A percentile compares a stretch with the other conserved stretches of the same genome.
phyloP scores from a whole-genome alignment of 345 rosid genomes.

The Bruguiera sexangula region DNA sequence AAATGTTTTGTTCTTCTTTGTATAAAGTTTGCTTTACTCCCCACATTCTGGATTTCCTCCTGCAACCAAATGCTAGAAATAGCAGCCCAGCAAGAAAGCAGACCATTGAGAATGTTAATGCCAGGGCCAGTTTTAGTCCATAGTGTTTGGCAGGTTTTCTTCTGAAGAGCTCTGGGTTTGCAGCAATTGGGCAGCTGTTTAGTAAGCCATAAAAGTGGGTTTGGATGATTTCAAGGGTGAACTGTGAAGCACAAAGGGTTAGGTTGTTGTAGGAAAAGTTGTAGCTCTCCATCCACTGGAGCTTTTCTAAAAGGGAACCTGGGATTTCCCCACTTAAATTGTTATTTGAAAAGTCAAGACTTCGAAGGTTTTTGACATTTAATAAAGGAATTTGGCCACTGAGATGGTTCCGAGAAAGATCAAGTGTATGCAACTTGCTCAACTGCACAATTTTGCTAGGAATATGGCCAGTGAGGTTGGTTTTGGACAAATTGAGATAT shows the following conservation, averaged over 20 bases:
- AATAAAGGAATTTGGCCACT: conserved; percentile 54
- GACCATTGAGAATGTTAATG: conserved; percentile 60
- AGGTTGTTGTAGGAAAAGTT: conserved; percentile 91
- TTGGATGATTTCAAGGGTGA: conserved; percentile 42
- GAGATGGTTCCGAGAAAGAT: conserved; percentile 74
- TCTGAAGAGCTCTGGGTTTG: conserved; percentile 55
- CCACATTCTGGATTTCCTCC: conserved; percentile 52
- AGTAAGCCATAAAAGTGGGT: conserved; percentile 59
- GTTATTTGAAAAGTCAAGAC: conserved; percentile 72
- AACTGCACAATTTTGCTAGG: conserved; percentile 51
- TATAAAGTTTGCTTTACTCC: conserved; percentile 55
- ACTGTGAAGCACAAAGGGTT: conserved; percentile 56
- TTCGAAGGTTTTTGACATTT: conserved; percentile 42
- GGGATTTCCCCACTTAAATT: conserved; percentile 85
- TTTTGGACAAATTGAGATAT: conserved; percentile 73
- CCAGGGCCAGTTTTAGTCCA: conserved; percentile 62
- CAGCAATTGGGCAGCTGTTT: conserved; percentile 86
- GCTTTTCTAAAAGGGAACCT: conserved; percentile 43
- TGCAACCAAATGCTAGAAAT: conserved; percentile 65
- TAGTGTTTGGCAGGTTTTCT: conserved; percentile 39
- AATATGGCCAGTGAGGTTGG: conserved; percentile 59
- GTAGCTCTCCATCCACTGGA: conserved; percentile 59
- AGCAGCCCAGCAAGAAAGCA: conserved; percentile 59
- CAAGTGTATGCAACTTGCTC: conserved; percentile 52
- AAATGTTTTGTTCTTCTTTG: conserved; percentile 69